Evolutionary conservation across 345 rosid genomes (phyloP).

Genomic region (Trapa incisa): DNA sequence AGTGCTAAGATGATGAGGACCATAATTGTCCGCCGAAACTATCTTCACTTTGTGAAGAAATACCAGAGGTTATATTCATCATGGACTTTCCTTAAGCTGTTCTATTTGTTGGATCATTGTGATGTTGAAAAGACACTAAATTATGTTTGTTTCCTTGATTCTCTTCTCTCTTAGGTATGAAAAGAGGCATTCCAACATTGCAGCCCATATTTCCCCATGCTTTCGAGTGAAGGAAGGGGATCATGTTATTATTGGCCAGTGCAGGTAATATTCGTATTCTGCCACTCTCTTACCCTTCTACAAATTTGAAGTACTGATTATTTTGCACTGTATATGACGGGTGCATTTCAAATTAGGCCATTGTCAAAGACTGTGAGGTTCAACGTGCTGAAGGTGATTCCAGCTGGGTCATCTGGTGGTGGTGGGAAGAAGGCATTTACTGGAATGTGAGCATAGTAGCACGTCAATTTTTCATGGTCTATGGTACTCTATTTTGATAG

Average conservation of each 20-base stretch:
- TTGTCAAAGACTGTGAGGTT: constrained; percentile 75
- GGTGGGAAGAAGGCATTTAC: constrained; percentile 53
- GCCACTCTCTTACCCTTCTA: background rate
- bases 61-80: constrained; percentile 48
- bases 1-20: constrained; percentile 89
- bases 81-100: background rate
- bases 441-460: constrained; percentile 19
- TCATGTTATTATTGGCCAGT: constrained; percentile 62
- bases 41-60: constrained; percentile 79
- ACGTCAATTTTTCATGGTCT: background rate
- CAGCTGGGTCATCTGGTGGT: constrained; percentile 72
- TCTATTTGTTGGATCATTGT: background rate
- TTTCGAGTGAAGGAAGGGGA: constrained; percentile 78
- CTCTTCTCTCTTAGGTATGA: constrained; percentile 30
- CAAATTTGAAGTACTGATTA: background rate
- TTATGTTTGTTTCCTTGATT: background rate
- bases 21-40: constrained; percentile 73
- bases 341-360: constrained; percentile 30
- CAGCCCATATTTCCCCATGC: constrained; percentile 68
- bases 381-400: constrained; percentile 71
- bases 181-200: constrained; percentile 67
- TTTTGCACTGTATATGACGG: too few relatives aligned
- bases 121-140: background rate
- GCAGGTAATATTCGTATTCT: constrained; percentile 35
- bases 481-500: background rate